Evolutionary conservation across 495 filamentous ascomycete species (phyloP).

Genomic region (Usnea hakonensis): DNA sequence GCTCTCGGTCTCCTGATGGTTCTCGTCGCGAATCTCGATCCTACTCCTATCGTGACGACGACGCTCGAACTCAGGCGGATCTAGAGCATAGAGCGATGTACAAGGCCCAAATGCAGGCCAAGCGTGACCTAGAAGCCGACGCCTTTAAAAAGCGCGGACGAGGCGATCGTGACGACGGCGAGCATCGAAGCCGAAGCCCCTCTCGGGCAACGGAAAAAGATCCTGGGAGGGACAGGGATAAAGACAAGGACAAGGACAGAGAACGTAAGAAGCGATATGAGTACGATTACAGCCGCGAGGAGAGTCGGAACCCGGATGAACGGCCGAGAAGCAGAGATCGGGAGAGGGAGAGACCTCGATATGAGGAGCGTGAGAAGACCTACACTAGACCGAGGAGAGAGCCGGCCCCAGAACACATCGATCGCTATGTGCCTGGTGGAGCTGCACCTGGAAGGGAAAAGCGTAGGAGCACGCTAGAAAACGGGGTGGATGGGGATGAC

Average conservation of each 20-base stretch:
- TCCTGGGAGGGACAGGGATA: slow-evolving; percentile 24
- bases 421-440: slow-evolving; percentile 41
- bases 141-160: slow-evolving; percentile 16
- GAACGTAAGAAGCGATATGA: slow-evolving; percentile 16
- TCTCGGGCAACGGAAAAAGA: slow-evolving; percentile 14
- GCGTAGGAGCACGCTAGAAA: slow-evolving; percentile 21
- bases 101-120: slow-evolving; percentile 24
- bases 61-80: slow-evolving; percentile 13
- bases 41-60: slow-evolving; percentile 15
- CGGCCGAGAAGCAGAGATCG: slow-evolving; percentile 14
- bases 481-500: slow-evolving; percentile 19
- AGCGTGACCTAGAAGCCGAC: slow-evolving; percentile 17
- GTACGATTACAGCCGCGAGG: slow-evolving; percentile 6
- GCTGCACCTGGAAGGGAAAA: slow-evolving; percentile 10
- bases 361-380: slow-evolving; percentile 8
- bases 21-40: slow-evolving; percentile 8
- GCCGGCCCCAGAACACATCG: slow-evolving; percentile 32
- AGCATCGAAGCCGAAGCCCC: slow-evolving; percentile 9
- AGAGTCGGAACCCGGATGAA: slow-evolving; percentile 11
- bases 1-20: slow-evolving; percentile 7
- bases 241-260: slow-evolving; percentile 25
- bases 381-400: slow-evolving; percentile 16
- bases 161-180: slow-evolving; percentile 15
- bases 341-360: slow-evolving; percentile 8
- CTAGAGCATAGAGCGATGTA: slow-evolving; percentile 9